These are phyloP conservation scores for Fagopyrum homotropicum DNA, from an alignment of 148 eudicot genomes.

Conservation along the genomic window DNA sequence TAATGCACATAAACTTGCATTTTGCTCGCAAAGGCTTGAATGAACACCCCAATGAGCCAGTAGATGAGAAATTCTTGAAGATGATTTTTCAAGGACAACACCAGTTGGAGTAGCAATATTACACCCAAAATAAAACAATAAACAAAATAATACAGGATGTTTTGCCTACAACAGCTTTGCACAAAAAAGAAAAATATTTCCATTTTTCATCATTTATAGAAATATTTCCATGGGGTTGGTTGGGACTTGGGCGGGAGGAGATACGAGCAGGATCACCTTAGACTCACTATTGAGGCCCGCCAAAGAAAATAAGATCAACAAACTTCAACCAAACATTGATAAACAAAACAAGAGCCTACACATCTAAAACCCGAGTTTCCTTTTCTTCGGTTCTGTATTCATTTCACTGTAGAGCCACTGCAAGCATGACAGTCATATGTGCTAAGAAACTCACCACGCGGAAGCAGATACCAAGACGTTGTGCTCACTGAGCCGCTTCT, in stretches of 20 bases:
- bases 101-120: no score
- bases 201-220: background rate
- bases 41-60: no score
- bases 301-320: background rate
- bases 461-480: constrained; percentile 50
- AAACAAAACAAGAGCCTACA: background rate
- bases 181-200: no score
- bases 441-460: constrained; percentile 21
- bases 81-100: no score
- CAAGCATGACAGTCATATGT: background rate
- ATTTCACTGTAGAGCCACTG: background rate
- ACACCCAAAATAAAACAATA: no score
- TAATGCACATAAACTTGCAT: no score
- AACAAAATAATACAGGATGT: no score
- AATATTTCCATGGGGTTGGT: background rate
- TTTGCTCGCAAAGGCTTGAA: no score
- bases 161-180: no score
- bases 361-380: constrained; percentile 2
- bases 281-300: background rate
- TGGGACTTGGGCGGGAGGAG: background rate
- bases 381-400: background rate
- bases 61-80: no score
- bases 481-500: constrained; percentile 45
- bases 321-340: background rate
- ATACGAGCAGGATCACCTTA: background rate